Conservation (phyloP, 2,329 filamentous ascomycete species). For the Talaromyces sp. region DNA sequence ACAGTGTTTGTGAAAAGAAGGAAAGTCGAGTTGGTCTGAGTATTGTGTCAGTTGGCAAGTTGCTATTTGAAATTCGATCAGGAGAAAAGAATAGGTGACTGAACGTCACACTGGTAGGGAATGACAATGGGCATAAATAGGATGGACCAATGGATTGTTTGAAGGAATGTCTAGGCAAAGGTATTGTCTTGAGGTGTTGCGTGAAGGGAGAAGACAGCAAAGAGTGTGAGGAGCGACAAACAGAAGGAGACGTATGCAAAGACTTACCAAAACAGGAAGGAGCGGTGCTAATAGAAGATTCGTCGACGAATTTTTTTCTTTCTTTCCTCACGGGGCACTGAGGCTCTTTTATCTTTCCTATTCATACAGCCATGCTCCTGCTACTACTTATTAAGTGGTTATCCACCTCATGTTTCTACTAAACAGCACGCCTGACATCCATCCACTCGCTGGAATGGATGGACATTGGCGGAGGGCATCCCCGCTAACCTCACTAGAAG, state of each 20-base stretch:
- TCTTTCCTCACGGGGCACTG: not conserved
- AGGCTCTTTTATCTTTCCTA: not conserved
- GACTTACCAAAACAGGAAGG: constrained; percentile 6
- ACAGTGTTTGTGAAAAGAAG: constrained; percentile 1
- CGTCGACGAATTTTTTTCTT: not conserved
- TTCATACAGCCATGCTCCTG: not conserved
- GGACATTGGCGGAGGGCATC: constrained; percentile 3
- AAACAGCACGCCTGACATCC: not conserved
- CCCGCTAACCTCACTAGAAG: constrained; percentile 12
- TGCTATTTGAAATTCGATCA: not conserved
- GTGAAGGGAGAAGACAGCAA: not conserved
- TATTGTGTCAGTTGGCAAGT: not conserved
- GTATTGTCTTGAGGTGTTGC: not conserved
- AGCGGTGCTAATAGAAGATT: not conserved
- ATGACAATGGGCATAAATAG: not conserved
- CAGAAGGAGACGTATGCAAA: not conserved
- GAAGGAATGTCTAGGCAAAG: not conserved
- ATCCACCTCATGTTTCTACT: not conserved
- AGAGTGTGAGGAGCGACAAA: not conserved
- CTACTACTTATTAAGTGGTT: not conserved
- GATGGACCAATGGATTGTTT: not conserved
- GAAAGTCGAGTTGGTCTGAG: constrained; percentile 1
- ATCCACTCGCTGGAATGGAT: constrained; percentile 14
- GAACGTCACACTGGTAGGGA: not conserved
- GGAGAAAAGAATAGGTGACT: not conserved